Base-by-base conservation (phyloP, 2,329 filamentous ascomycete species). In the Blumeria hordei region DNA sequence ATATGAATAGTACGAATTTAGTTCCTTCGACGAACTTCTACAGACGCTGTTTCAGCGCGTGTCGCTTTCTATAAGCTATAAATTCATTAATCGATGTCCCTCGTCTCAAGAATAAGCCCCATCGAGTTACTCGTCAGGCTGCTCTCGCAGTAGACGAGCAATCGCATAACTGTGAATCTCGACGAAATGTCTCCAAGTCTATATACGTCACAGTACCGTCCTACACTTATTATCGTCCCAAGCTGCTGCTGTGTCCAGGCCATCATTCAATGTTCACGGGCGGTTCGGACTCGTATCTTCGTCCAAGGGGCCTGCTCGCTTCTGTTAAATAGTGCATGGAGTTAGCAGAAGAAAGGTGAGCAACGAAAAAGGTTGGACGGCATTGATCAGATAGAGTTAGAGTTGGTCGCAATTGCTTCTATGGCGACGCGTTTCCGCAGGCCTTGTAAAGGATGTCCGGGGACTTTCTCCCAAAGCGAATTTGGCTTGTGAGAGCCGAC, bases 71-170 rank as follows among this genome's bases (percentile, higher is more conserved):
- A 45, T 45, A 45, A 45, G 21, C 12, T 10, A 45, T 45, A 18
- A n/a, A 45, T 45, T 45, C 16, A 52, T 35, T 14, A 34, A 10
- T 14, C 7, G 32, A 50, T 18, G 45, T 39, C 35, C 37, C 87
- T 94, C 88, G 88, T 84, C 77, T 88, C 90, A 84, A 95, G 87
- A 95, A 94, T 96, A 88, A 95, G 90, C 90, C 90, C 90, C 90
- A 94, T 96, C 88, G 88, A 94, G 90, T 96, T 93, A 94, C 85
- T 75, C 70, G 68, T 67, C 65, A 61, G 60, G 58, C 64, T 63
- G 62, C 61, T 59, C 58, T 60, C 63, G 65, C 62, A 59, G 57
- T 32, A 45, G 43, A 58, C 67, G 71, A 72, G 85, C 86, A 94
- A 95, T 94, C 90, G 88, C 90, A 95, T 96, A 81, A 83, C 90